phyloP scores from a whole-genome alignment of 768 basidiomycete species.

The Trametopsis cervina region DNA sequence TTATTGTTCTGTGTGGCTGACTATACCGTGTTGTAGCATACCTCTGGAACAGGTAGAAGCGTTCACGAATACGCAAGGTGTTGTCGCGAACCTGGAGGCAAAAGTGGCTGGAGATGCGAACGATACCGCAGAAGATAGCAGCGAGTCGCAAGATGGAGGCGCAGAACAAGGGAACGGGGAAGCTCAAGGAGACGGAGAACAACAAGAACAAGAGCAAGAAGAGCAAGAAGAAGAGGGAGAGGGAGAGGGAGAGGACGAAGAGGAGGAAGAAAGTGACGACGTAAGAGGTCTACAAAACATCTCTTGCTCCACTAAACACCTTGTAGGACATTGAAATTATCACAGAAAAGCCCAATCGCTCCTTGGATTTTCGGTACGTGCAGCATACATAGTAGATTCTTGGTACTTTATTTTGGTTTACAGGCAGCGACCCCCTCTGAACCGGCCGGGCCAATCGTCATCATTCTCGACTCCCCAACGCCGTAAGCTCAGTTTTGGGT shows the following conservation, averaged over 20 bases:
- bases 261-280: conserved; percentile 37
- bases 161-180: conserved; percentile 8
- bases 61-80: conserved; percentile 32
- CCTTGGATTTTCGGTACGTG: conserved; percentile 66
- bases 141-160: conserved; percentile 2
- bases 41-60: conserved; percentile 36
- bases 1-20: too few relatives aligned
- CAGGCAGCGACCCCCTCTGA: conserved; percentile 4
- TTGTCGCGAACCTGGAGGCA: conserved; percentile 44
- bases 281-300: conserved; percentile 26
- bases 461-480: conserved; percentile 20
- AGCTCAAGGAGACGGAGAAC: conserved; percentile 15
- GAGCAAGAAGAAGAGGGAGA: conserved; percentile 33
- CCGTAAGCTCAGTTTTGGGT: conserved; percentile 17
- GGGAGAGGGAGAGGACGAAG: conserved; percentile 36
- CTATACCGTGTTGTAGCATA: conserved; percentile 28
- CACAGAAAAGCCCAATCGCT: conserved; percentile 70
- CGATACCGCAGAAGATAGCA: conserved; percentile 20
- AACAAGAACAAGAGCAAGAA: conserved; percentile 23
- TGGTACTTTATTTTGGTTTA: neutral
- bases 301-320: neutral
- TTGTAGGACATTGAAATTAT: conserved; percentile 84
- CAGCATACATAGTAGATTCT: neutral
- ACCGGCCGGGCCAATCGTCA: neutral
- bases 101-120: conserved; percentile 30